Evolutionary conservation across 2,329 filamentous ascomycete genomes (phyloP).

Genomic region (Daldinia sp.): DNA sequence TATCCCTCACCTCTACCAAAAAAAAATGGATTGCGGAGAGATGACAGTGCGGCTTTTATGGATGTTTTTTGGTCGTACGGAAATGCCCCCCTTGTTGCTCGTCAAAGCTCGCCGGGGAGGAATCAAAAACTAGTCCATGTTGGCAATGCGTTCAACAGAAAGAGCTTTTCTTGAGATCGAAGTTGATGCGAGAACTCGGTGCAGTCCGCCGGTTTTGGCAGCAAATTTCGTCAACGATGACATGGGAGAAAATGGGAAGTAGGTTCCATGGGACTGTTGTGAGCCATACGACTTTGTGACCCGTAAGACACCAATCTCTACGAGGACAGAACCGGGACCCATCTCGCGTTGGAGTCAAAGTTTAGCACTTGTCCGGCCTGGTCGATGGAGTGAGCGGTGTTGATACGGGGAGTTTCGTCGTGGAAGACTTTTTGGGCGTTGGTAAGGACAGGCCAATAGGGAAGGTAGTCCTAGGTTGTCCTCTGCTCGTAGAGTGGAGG

Average conservation of each 20-base stretch:
- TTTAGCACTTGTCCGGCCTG: conserved; percentile 82
- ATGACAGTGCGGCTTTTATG: conserved; percentile 86
- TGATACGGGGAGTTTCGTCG: conserved; percentile 29
- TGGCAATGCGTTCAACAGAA: conserved; percentile 88
- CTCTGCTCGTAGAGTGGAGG: conserved; percentile 34
- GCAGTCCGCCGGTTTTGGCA: conserved; percentile 50
- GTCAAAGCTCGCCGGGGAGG: conserved; percentile 68
- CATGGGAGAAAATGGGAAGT: conserved; percentile 35
- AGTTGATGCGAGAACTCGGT: conserved; percentile 37
- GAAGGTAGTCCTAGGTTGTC: conserved; percentile 45
- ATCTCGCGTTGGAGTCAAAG: conserved; percentile 95
- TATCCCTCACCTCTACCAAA: conserved; percentile 61
- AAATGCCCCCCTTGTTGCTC: conserved; percentile 70
- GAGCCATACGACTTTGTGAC: conserved; percentile 27
- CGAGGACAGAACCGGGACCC: conserved; percentile 73
- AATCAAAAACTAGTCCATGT: conserved; percentile 95
- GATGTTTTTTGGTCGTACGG: conserved; percentile 93
- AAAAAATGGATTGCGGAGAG: conserved; percentile 61
- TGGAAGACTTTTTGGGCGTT: conserved; percentile 43
- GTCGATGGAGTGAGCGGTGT: conserved; percentile 42
- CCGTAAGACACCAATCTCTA: conserved; percentile 38
- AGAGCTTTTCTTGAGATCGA: conserved; percentile 60
- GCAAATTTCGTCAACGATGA: conserved; percentile 42
- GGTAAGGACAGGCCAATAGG: conserved; percentile 33
- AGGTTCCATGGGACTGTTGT: conserved; percentile 15